Conservation (phyloP, 352 stramenopile species). For the Pythium brassicae region DNA sequence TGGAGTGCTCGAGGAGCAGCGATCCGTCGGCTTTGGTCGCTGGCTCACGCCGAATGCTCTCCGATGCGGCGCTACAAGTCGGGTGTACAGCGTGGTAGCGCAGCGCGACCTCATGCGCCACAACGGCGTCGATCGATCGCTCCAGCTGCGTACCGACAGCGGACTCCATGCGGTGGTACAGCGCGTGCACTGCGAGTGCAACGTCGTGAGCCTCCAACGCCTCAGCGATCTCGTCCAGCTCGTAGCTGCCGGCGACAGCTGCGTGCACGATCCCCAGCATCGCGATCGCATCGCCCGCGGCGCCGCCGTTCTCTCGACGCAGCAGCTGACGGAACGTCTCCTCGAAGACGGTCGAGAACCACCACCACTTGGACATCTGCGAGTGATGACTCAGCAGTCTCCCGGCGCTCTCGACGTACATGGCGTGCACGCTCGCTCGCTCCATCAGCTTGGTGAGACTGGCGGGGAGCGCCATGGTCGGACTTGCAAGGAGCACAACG, state of each 20-base stretch:
- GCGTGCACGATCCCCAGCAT: slow-evolving; percentile 30
- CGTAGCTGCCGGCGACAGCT: slow-evolving; percentile 19
- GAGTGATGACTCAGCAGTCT: slow-evolving; percentile 25
- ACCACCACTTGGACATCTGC: slow-evolving; percentile 49
- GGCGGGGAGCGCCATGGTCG: slow-evolving; percentile 9
- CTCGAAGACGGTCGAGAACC: slow-evolving; percentile 33
- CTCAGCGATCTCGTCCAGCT: slow-evolving; percentile 39
- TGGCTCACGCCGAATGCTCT: not conserved
- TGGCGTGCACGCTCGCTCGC: slow-evolving; percentile 32
- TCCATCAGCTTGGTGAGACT: slow-evolving; percentile 31
- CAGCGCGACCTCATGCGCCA: slow-evolving; percentile 15
- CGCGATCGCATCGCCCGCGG: slow-evolving; percentile 10
- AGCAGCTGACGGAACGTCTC: slow-evolving; percentile 20
- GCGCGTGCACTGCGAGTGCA: slow-evolving; percentile 10
- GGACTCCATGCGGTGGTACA: slow-evolving; percentile 22
- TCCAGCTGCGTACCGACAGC: slow-evolving; percentile 25
- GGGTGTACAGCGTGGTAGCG: not conserved
- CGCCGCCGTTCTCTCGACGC: not conserved
- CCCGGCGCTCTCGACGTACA: slow-evolving; percentile 30
- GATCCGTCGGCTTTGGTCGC: not conserved
- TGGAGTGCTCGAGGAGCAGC: not conserved
- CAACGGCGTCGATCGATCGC: slow-evolving; percentile 17
- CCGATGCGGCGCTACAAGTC: not conserved
- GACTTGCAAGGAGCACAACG: slow-evolving; percentile 19
- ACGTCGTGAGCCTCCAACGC: slow-evolving; percentile 13